These are phyloP conservation scores for Mycena pura DNA, from an alignment of 768 basidiomycete species.

Conservation along the genomic window DNA sequence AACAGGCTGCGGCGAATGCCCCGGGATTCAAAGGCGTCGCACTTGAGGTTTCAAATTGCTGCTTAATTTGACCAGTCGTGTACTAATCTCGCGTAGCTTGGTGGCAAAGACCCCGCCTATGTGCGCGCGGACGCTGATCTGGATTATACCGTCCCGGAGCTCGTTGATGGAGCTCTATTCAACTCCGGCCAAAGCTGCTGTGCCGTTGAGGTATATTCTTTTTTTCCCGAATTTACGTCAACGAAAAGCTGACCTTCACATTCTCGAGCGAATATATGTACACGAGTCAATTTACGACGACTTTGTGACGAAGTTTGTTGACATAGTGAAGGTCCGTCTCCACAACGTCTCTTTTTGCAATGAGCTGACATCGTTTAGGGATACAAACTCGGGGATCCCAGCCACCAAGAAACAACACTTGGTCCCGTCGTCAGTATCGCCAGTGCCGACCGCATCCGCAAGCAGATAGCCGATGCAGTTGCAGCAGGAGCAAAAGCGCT, in stretches of 20 bases:
- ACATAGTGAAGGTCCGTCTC: slow-evolving; percentile 67
- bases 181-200: slow-evolving; percentile 99
- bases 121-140: slow-evolving; percentile 88
- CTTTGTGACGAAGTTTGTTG: slow-evolving; percentile 79
- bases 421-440: slow-evolving; percentile 93
- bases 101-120: slow-evolving; percentile 98
- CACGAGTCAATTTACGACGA: slow-evolving; percentile 82
- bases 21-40: slow-evolving; percentile 85
- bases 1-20: slow-evolving; percentile 68
- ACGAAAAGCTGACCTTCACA: neutral
- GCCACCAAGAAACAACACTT: slow-evolving; percentile 71
- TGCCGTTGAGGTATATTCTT: slow-evolving; percentile 73
- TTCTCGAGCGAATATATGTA: slow-evolving; percentile 84
- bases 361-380: slow-evolving; percentile 44
- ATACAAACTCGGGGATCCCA: slow-evolving; percentile 91
- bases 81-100: slow-evolving; percentile 61
- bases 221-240: too few species aligned
- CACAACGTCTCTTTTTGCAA: neutral
- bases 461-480: slow-evolving; percentile 91
- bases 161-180: slow-evolving; percentile 95
- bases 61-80: neutral
- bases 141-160: slow-evolving; percentile 79
- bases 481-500: slow-evolving; percentile 80
- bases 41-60: slow-evolving; percentile 63
- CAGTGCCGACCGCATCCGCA: slow-evolving; percentile 84